These are phyloP conservation scores for Combretum micranthum DNA, from an alignment of 345 rosid genomes.

Conservation along the genomic window DNA sequence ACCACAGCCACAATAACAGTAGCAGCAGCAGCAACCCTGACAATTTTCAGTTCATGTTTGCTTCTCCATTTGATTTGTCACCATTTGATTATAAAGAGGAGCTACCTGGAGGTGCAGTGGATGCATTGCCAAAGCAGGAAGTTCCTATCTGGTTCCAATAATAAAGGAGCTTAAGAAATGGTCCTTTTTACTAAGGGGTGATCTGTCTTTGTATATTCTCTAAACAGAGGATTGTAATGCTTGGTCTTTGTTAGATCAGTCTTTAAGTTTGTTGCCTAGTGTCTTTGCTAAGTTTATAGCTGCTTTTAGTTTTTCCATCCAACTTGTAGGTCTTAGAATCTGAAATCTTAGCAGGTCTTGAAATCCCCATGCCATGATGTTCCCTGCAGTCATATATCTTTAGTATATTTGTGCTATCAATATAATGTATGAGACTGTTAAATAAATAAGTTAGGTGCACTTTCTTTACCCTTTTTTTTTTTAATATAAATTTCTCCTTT, in stretches of 20 bases:
- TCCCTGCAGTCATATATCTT: constrained; percentile 3
- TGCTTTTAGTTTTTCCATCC: neutral
- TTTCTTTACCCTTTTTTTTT: neutral
- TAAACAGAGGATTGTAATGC: neutral
- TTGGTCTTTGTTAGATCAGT: constrained; percentile 2
- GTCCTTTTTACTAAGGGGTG: neutral
- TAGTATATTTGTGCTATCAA: neutral
- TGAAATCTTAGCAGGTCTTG: neutral
- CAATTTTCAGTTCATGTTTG: constrained; percentile 46
- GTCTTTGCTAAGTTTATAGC: constrained; percentile 1
- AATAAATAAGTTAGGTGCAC: constrained; percentile 24
- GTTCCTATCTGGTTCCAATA: constrained; percentile 60
- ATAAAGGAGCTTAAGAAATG: neutral
- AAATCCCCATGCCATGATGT: neutral
- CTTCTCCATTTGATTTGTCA: constrained; percentile 55
- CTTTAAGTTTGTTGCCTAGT: constrained; percentile 2
- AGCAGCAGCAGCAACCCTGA: constrained; percentile 21
- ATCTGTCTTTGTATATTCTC: neutral
- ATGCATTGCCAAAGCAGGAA: constrained; percentile 59
- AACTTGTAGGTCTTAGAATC: no score
- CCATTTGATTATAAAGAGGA: constrained; percentile 71
- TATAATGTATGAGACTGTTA: constrained; percentile 20
- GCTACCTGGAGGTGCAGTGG: constrained; percentile 41
- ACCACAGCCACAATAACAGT: constrained; percentile 7
- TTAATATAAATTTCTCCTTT: neutral